A percentile compares a stretch with the other conserved stretches of the same genome.
Evolutionary conservation across 768 basidiomycete species (phyloP).

Genomic region (Amyloporia xantha): DNA sequence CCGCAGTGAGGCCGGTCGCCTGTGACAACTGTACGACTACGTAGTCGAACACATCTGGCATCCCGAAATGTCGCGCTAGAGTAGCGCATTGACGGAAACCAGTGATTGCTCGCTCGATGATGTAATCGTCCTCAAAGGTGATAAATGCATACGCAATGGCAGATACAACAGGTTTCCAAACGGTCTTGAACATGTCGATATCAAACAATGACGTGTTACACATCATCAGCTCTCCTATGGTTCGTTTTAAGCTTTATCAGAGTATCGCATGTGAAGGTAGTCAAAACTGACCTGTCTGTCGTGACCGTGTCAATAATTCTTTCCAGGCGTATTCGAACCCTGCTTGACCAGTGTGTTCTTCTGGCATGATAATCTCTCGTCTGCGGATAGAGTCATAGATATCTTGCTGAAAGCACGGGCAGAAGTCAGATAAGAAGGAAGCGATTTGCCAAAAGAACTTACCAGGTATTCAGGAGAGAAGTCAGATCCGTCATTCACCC

Average conservation of each 20-base stretch:
- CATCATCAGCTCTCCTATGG: constrained; percentile 57
- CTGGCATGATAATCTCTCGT: constrained; percentile 93
- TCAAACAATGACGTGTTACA: constrained; percentile 82
- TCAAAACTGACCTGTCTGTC: constrained; percentile 59
- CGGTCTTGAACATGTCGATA: constrained; percentile 86
- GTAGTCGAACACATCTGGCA: constrained; percentile 96
- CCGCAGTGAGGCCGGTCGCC: constrained; percentile 81
- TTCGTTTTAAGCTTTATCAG: neutral
- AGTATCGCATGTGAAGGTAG: neutral
- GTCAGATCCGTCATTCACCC: constrained; percentile 80
- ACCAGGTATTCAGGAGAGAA: constrained; percentile 87
- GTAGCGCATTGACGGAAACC: constrained; percentile 98
- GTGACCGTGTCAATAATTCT: constrained; percentile 77
- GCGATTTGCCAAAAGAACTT: constrained; percentile 17
- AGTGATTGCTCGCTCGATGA: constrained; percentile 89
- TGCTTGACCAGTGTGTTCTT: constrained; percentile 92
- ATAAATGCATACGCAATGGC: constrained; percentile 94
- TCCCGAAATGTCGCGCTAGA: constrained; percentile 78
- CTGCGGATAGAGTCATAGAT: constrained; percentile 95
- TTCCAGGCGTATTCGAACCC: constrained; percentile 99
- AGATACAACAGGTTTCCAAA: constrained; percentile 92
- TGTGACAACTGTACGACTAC: constrained; percentile 90
- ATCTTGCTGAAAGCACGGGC: constrained; percentile 45
- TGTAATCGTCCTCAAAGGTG: constrained; percentile 93
- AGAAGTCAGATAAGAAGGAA: neutral